A percentile compares a stretch with the other conserved stretches of the same genome.
Evolutionary conservation across 208 protist genomes (phyloP).

Genomic region (Crithidia mellificae): DNA sequence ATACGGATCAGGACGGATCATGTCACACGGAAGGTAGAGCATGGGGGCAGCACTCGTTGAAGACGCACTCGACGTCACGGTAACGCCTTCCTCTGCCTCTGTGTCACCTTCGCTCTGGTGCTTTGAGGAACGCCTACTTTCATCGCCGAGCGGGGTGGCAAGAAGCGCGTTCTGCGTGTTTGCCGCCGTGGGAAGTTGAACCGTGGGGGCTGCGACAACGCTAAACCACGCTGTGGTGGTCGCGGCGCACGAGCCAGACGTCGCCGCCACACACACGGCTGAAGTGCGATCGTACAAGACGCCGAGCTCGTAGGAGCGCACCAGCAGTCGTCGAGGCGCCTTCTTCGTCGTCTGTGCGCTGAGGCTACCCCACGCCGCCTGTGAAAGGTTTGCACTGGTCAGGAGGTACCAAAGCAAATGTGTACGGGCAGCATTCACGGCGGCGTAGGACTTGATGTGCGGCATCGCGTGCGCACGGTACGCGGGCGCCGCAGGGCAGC

Average conservation of each 20-base stretch:
- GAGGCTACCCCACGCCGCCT: conserved; percentile 79
- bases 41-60: background rate
- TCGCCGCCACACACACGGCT: conserved; percentile 3
- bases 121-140: background rate
- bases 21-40: conserved; percentile 59
- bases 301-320: conserved; percentile 88
- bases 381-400: conserved; percentile 85
- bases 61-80: background rate
- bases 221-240: conserved; percentile 20
- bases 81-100: background rate
- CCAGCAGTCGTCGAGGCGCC: conserved; percentile 19
- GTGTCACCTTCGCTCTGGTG: background rate
- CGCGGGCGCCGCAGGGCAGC: background rate
- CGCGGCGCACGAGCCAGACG: background rate
- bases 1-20: conserved; percentile 62
- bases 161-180: conserved; percentile 28
- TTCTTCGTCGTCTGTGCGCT: conserved; percentile 20
- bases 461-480: conserved; percentile 47
- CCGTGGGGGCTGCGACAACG: conserved; percentile 40
- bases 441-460: conserved; percentile 88
- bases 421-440: conserved; percentile 27
- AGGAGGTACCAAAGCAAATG: conserved; percentile 71
- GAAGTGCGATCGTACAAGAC: conserved; percentile 70
- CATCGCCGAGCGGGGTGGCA: conserved; percentile 20
- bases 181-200: conserved; percentile 31